Conservation (phyloP, 352 stramenopile species). For the Globisporangium alternatum region DNA sequence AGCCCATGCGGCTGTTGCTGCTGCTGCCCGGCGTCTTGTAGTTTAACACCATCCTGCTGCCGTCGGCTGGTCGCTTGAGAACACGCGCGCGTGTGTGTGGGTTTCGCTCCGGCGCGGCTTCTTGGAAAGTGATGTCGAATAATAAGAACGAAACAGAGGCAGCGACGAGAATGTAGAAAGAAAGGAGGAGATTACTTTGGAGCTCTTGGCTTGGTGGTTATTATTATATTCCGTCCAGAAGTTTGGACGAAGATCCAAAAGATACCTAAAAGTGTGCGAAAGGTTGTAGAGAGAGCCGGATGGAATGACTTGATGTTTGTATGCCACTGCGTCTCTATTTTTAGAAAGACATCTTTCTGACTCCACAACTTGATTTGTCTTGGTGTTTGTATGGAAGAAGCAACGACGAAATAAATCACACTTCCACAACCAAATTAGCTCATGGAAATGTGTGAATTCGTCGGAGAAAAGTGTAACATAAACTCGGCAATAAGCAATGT, state of each 20-base stretch:
- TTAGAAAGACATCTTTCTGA: slow-evolving; percentile 2
- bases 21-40: neutral
- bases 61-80: neutral
- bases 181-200: neutral
- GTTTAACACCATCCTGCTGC: slow-evolving; percentile 8
- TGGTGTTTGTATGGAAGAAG: too few species aligned
- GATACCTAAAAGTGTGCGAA: neutral
- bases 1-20: neutral
- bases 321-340: neutral
- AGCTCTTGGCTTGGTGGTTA: neutral
- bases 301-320: neutral
- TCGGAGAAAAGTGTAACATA: too few species aligned
- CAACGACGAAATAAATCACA: too few species aligned
- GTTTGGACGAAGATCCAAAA: neutral
- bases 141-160: neutral
- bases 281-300: neutral
- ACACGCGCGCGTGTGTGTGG: neutral
- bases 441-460: too few species aligned
- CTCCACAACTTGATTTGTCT: neutral
- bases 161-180: neutral
- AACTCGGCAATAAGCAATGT: too few species aligned
- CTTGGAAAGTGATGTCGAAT: neutral
- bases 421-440: neutral
- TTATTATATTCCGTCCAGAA: neutral
- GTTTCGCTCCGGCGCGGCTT: neutral